A percentile compares a stretch with the other conserved stretches of the same genome.
Conservation (phyloP, 1,284 basidiomycete genomes). For the Ustilago lituana region DNA sequence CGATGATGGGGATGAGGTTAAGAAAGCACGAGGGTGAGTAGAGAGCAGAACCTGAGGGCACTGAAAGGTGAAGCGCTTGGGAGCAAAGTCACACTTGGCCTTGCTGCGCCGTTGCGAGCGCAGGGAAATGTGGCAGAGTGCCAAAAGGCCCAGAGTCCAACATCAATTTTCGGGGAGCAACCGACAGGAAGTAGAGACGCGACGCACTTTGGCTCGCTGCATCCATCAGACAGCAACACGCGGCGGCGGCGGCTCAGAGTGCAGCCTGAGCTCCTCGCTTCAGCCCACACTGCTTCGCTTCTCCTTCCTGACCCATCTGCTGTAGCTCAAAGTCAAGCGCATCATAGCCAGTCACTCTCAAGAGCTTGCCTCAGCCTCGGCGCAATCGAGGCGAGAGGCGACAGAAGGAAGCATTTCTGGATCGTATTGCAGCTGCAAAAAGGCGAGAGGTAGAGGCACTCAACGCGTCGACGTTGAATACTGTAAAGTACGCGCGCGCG, state of each 20-base stretch:
- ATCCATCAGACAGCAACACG: not conserved
- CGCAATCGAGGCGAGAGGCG: too few species aligned
- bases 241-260: not conserved
- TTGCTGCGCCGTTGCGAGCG: not conserved
- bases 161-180: slow-evolving; percentile 5
- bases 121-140: not conserved
- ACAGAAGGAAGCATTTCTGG: too few species aligned
- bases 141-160: slow-evolving; percentile 2
- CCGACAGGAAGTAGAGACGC: slow-evolving; percentile 4
- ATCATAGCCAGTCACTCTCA: too few species aligned
- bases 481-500: not conserved
- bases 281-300: too few species aligned
- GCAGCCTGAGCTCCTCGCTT: too few species aligned
- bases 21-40: not conserved
- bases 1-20: too few species aligned
- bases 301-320: too few species aligned
- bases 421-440: too few species aligned
- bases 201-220: not conserved
- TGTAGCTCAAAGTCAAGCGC: too few species aligned
- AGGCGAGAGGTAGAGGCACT: not conserved
- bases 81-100: slow-evolving; percentile 4
- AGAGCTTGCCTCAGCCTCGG: too few species aligned
- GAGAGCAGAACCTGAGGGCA: too few species aligned
- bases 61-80: too few species aligned
- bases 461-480: slow-evolving; percentile 23